Conservation (phyloP, 345 rosid genomes). For the Murraya paniculata region DNA sequence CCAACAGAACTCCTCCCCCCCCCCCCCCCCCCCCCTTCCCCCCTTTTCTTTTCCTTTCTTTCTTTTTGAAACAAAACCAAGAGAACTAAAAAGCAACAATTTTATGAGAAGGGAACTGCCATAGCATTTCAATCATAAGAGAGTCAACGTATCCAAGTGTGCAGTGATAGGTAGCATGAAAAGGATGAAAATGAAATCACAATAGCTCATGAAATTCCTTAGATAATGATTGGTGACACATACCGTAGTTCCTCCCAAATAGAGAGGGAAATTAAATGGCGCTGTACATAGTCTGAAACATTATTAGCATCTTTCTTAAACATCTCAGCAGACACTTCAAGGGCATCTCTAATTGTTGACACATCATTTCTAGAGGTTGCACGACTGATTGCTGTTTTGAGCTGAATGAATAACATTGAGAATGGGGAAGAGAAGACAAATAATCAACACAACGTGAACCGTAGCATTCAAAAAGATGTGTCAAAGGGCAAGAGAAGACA, state of each 20-base stretch:
- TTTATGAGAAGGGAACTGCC: not conserved
- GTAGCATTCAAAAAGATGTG: not conserved
- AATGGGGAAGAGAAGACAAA: not conserved
- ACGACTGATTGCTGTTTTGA: conserved; percentile 89
- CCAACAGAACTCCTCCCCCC: too few species aligned
- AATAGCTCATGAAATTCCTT: conserved; percentile 2
- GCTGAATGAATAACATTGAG: conserved; percentile 42
- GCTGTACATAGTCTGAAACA: conserved; percentile 88
- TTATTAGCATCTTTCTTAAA: conserved; percentile 86
- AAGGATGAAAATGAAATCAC: conserved; percentile 12
- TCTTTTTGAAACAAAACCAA: too few species aligned
- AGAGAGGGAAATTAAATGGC: conserved; percentile 86
- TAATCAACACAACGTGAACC: not conserved
- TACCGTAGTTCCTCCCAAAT: conserved; percentile 97
- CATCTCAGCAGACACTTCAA: conserved; percentile 99
- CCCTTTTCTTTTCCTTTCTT: too few species aligned
- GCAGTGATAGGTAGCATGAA: not conserved
- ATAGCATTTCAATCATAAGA: not conserved
- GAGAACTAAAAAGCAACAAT: not conserved
- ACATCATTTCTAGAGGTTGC: conserved; percentile 93
- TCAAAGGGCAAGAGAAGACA: not conserved
- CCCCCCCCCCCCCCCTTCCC: too few species aligned
- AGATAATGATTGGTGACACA: conserved; percentile 9
- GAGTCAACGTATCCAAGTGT: not conserved
- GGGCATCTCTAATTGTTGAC: conserved; percentile 85